Conservation (phyloP, 2,329 filamentous ascomycete species). For the Aureobasidium lini region DNA sequence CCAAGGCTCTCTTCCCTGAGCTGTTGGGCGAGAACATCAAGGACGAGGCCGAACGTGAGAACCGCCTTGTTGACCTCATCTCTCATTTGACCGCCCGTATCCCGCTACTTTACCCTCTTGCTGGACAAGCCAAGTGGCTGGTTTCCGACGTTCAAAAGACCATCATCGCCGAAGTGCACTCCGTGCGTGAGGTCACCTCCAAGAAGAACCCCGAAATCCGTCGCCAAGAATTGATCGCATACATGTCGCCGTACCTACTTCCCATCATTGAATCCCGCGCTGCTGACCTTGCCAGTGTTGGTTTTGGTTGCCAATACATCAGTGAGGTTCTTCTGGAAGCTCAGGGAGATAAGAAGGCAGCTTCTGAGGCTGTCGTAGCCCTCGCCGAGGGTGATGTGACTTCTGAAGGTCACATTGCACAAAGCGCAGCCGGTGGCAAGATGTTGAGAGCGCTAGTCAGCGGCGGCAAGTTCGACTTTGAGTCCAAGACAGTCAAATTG, state of each 20-base stretch:
- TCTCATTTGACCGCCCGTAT: constrained; percentile 59
- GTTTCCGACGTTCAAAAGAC: constrained; percentile 57
- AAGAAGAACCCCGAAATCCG: constrained; percentile 82
- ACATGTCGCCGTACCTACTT: constrained; percentile 68
- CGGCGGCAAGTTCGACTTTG: constrained; percentile 77
- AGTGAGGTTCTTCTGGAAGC: constrained; percentile 72
- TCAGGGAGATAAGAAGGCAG: constrained; percentile 66
- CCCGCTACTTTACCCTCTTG: constrained; percentile 74
- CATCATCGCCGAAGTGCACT: constrained; percentile 67
- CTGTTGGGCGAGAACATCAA: constrained; percentile 58
- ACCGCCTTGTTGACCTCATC: constrained; percentile 56
- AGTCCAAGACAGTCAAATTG: constrained; percentile 59
- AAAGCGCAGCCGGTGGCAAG: constrained; percentile 59
- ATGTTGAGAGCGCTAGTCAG: constrained; percentile 89
- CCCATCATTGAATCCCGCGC: constrained; percentile 63
- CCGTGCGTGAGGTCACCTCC: constrained; percentile 73
- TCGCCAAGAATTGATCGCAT: constrained; percentile 66
- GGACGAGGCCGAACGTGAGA: constrained; percentile 40
- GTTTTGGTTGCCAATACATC: constrained; percentile 82
- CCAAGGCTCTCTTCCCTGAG: constrained; percentile 81
- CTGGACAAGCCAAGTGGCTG: constrained; percentile 54
- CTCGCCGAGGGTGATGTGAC: constrained; percentile 34
- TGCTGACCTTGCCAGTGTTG: constrained; percentile 60
- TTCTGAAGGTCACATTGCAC: constrained; percentile 51
- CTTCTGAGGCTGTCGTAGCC: constrained; percentile 58